Percentiles rank a stretch among this genome's conserved stretches.
Evolutionary conservation across 768 basidiomycete species (phyloP).

Genomic region (Boletus subparvulus): DNA sequence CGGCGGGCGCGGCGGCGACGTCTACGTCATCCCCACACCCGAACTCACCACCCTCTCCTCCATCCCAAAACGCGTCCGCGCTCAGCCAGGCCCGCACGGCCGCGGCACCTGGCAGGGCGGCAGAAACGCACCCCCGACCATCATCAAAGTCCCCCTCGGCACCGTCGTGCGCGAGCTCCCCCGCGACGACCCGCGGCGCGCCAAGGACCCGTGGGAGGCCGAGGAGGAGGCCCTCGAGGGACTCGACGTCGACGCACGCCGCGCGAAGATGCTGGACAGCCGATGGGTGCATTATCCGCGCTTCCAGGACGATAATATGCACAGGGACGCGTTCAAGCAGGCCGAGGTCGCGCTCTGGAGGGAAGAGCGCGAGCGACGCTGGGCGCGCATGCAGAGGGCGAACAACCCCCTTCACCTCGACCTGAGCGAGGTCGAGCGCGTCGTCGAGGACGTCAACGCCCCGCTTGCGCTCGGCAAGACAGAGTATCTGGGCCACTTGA

Average conservation of each 20-base stretch:
- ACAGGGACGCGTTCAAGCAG: conserved; percentile 65
- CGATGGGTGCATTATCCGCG: conserved; percentile 84
- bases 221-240: conserved; percentile 60
- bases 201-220: conserved; percentile 69
- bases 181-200: conserved; percentile 61
- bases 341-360: conserved; percentile 61
- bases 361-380: conserved; percentile 60
- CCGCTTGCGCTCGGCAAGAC: conserved; percentile 60
- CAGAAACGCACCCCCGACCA: conserved; percentile 62
- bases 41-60: conserved; percentile 76
- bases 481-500: conserved; percentile 57
- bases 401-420: conserved; percentile 55
- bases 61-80: conserved; percentile 67
- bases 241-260: conserved; percentile 45
- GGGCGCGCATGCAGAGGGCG: conserved; percentile 43
- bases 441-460: conserved; percentile 38
- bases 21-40: conserved; percentile 80
- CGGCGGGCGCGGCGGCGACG: conserved; percentile 85
- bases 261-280: conserved; percentile 58
- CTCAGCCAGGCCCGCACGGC: conserved; percentile 66
- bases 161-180: conserved; percentile 82
- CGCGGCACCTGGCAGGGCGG: conserved; percentile 89
- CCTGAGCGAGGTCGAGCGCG: conserved; percentile 51
- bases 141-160: conserved; percentile 84
- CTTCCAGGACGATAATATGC: conserved; percentile 58